Evolutionary conservation across 176 grass and related monocot species (phyloP), one percentile per base, ranked within the genome.

Genomic region (Pontederia crassipes): DNA sequence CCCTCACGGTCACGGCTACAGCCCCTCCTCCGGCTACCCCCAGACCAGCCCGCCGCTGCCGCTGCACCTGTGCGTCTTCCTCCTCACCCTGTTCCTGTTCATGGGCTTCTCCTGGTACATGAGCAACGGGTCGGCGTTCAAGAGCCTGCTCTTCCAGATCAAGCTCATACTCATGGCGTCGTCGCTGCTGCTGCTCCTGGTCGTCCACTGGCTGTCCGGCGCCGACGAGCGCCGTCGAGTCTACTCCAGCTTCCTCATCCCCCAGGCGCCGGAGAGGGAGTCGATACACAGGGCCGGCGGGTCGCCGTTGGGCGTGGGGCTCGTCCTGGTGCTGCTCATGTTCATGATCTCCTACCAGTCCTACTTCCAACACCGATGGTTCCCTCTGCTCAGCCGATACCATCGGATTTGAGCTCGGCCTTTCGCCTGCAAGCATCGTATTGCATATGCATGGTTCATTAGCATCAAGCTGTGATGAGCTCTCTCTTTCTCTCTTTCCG

Each of bases 311-410:
- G 84, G 93, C 48, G 87, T 97, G 24, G 93, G 70, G 17, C 78
- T 85, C 10, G 81, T 71, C 27, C 67, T 97, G 51, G 84, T 83
- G 53, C 76, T 91, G 11, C 76, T 91, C 6, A 83, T 97, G 74
- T 72, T 97, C 51, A 86, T 97, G 81, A 72, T 97, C 65, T 91
- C 93, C 16, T 91, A 97, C 74, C 93, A 97, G 81, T 85, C 84
- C 1, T 85, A 83, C 71, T 83, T 97, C 80, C 84, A 85, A 17
- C 72, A 88, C 14, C 14, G 80, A 12, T 97, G 87, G 93, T 88
- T 88, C 74, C 93, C 93, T 2, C 81, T 79, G 17, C 18, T 78
- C 45, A 75, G 49, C 28, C 73, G 80, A 24, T 87, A 75, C 86
- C 48, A 3, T 3, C 4, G 4, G 32, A 40, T 3, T 40, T 40